Conservation (phyloP, 352 stramenopile species). For the Plasmopara viticola region DNA sequence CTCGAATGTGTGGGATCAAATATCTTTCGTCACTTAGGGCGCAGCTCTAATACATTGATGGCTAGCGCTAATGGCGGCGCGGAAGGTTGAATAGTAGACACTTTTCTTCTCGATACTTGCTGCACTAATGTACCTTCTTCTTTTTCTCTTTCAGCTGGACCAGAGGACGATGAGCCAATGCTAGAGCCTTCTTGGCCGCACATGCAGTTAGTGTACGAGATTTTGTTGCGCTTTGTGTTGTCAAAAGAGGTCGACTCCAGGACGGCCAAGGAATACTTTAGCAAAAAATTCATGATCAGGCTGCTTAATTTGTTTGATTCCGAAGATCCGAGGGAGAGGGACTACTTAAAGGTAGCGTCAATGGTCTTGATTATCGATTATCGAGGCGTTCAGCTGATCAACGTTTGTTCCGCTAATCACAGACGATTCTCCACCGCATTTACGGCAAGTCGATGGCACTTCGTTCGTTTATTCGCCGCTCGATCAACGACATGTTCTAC, state of each 20-base stretch:
- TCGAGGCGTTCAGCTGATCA: neutral
- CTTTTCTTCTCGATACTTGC: neutral
- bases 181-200: slow-evolving; percentile 96
- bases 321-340: slow-evolving; percentile 96
- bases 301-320: slow-evolving; percentile 85
- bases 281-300: slow-evolving; percentile 95
- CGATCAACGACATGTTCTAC: slow-evolving; percentile 98
- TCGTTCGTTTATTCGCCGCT: slow-evolving; percentile 95
- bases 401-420: neutral
- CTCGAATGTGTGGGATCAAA: slow-evolving; percentile 75
- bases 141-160: slow-evolving; percentile 35
- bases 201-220: slow-evolving; percentile 98
- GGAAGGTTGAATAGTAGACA: slow-evolving; percentile 26
- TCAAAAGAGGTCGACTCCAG: slow-evolving; percentile 95
- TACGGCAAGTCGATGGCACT: slow-evolving; percentile 99
- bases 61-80: slow-evolving; percentile 40
- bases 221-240: slow-evolving; percentile 97
- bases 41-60: slow-evolving; percentile 70
- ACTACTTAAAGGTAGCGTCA: slow-evolving; percentile 95
- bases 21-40: slow-evolving; percentile 84
- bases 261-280: slow-evolving; percentile 95
- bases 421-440: slow-evolving; percentile 97
- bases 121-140: neutral
- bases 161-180: slow-evolving; percentile 97
- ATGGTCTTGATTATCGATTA: neutral